Evolutionary conservation across 176 grass and related monocot genomes (phyloP), one percentile per base, ranked within the genome.

Genomic region (Microstegium vimineum): DNA sequence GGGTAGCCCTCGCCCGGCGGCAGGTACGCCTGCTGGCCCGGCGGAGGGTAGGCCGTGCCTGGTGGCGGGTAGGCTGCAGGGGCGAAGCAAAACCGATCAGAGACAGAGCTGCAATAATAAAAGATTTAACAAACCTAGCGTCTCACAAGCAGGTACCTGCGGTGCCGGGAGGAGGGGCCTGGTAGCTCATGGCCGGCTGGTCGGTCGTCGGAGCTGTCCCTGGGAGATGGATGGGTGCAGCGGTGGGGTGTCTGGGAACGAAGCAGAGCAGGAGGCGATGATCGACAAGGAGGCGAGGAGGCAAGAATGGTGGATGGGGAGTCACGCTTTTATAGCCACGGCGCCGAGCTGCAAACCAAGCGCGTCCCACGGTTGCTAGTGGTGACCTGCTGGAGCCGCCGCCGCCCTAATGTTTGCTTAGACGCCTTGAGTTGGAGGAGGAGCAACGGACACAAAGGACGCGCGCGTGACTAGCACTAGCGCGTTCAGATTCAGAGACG

Each of bases 31-130:
- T 87, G 42, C 75, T 84, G 74, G 23, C 74, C 80, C 1, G 80
- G 75, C 20, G 89, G 81, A 2, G 90, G 86, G 82, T 88, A 91
- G 22, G 73, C 71, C 10, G 82, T 71, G 82, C 82, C 86, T 27
- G 71, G 77, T 6, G 82, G 78, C 15, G 77, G 85, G 79, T 85
- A 90, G 0, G 52, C 59, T 77, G 4, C 43, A 46, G 3, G 8
- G 36, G 36, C 25, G 12, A 31, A 27, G 0, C 6, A 72, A 33
- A 35, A 36, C 20, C 32, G 49, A 75, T 75, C 73, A 26, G 43
- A 52, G n/a, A n/a, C n/a, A n/a, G 69, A 60, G 69, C 14, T 72
- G 12, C 6, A 8, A 4, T 27, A 9, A n/a, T 22, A 23, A 57
- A 57, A 0, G 46, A 4, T 49, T 49, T 0, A 52, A 23, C 22